These are phyloP conservation scores for Nitzschia putrida DNA, from an alignment of 108 stramenopile genomes.

Conservation along the genomic window DNA sequence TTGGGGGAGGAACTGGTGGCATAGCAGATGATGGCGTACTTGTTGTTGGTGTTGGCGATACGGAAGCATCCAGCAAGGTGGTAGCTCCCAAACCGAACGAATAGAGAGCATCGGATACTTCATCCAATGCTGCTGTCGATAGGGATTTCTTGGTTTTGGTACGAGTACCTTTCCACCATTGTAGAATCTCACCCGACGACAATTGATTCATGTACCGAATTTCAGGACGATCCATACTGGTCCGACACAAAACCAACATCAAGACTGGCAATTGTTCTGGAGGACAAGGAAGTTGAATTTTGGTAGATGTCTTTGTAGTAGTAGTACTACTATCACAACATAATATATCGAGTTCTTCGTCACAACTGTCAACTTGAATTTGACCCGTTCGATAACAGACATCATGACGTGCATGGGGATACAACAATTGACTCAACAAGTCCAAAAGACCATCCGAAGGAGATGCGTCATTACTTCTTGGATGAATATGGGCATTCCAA, in stretches of 20 bases:
- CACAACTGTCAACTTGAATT: constrained; percentile 25
- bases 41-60: background rate
- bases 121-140: background rate
- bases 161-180: constrained; percentile 7
- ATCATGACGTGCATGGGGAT: constrained; percentile 3
- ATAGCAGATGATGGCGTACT: background rate
- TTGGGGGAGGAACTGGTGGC: background rate
- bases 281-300: constrained; percentile 7
- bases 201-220: constrained; percentile 24
- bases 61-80: background rate
- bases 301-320: background rate
- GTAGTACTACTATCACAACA: background rate
- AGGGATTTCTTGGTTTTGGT: background rate
- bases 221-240: constrained; percentile 1
- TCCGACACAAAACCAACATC: constrained; percentile 7
- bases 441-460: background rate
- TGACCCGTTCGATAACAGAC: constrained; percentile 14
- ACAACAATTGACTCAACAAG: background rate
- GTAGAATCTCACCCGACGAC: constrained; percentile 2
- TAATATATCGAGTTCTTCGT: constrained; percentile 11
- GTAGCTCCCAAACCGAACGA: constrained; percentile 6
- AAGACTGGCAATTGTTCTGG: constrained; percentile 33
- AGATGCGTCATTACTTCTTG: background rate
- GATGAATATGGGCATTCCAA: constrained; percentile 19
- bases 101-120: background rate